Percentiles rank a stretch among this genome's conserved stretches.
Conservation (phyloP, 345 rosid species). For the Lepidium didymum region DNA sequence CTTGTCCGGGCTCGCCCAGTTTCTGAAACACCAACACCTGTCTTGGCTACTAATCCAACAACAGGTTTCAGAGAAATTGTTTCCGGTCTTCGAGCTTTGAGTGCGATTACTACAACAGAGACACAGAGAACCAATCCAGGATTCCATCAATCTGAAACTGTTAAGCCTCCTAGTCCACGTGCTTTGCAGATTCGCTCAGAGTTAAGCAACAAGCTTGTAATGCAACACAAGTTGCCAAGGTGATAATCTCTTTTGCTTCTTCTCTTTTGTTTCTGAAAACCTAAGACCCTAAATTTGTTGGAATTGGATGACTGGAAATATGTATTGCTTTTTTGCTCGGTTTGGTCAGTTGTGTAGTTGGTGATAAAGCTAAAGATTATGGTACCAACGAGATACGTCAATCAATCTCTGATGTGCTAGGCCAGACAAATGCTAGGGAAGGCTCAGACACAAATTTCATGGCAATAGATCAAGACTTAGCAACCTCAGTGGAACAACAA, state of each 20-base stretch:
- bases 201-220: background rate
- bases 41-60: background rate
- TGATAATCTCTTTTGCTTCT: background rate
- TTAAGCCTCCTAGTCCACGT: constrained; percentile 15
- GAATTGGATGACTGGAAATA: background rate
- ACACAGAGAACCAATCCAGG: background rate
- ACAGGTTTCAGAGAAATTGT: background rate
- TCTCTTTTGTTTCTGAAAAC: constrained; percentile 3
- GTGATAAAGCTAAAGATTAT: constrained; percentile 19
- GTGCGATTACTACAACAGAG: background rate
- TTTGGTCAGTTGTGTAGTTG: constrained; percentile 9
- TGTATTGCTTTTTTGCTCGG: background rate
- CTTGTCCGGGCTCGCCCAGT: background rate
- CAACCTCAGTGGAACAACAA: no score
- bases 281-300: constrained; percentile 6
- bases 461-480: no score
- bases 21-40: background rate
- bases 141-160: background rate
- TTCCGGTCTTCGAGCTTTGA: constrained; percentile 16
- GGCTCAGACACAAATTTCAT: no score
- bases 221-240: constrained; percentile 14
- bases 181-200: constrained; percentile 9
- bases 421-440: no score
- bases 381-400: constrained; percentile 19
- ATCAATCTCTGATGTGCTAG: background rate